These are phyloP conservation scores for Daldinia vernicosa DNA, from an alignment of 495 filamentous ascomycete species.

Conservation along the genomic window DNA sequence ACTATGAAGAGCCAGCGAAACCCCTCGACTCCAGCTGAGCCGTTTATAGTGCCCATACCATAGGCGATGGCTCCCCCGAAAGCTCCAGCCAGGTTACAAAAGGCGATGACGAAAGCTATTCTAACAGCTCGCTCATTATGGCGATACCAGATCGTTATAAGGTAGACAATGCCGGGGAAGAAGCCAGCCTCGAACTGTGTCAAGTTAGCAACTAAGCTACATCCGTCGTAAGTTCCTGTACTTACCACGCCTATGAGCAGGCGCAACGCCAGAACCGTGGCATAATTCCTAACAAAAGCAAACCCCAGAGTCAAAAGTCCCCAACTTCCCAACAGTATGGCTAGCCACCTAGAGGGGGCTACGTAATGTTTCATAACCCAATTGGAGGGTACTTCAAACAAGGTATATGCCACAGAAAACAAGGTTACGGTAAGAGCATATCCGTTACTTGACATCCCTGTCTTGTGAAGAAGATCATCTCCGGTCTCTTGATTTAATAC, in stretches of 20 bases:
- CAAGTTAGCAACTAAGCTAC: slow-evolving; percentile 5
- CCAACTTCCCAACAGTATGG: slow-evolving; percentile 32
- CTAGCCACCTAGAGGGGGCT: slow-evolving; percentile 34
- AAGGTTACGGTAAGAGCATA: slow-evolving; percentile 67
- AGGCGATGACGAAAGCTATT: slow-evolving; percentile 58
- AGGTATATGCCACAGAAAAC: slow-evolving; percentile 68
- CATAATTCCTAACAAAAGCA: slow-evolving; percentile 35
- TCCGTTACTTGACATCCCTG: slow-evolving; percentile 30
- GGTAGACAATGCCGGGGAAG: slow-evolving; percentile 57
- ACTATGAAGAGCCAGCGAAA: slow-evolving; percentile 43
- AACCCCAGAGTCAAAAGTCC: slow-evolving; percentile 40
- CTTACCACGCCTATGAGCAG: slow-evolving; percentile 40
- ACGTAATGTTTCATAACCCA: slow-evolving; percentile 40
- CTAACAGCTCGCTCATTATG: slow-evolving; percentile 58
- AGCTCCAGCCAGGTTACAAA: slow-evolving; percentile 58
- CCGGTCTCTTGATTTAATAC: slow-evolving; percentile 53
- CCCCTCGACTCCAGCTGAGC: slow-evolving; percentile 32
- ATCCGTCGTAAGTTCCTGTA: neutral
- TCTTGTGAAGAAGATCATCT: slow-evolving; percentile 33
- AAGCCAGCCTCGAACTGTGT: slow-evolving; percentile 51
- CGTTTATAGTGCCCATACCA: slow-evolving; percentile 38
- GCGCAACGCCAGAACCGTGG: slow-evolving; percentile 35
- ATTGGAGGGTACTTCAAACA: slow-evolving; percentile 39
- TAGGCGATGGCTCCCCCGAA: slow-evolving; percentile 56
- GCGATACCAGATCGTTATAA: slow-evolving; percentile 60